These are phyloP conservation scores for Venturia carpophila DNA, from an alignment of 2,329 filamentous ascomycete genomes.

Conservation along the genomic window DNA sequence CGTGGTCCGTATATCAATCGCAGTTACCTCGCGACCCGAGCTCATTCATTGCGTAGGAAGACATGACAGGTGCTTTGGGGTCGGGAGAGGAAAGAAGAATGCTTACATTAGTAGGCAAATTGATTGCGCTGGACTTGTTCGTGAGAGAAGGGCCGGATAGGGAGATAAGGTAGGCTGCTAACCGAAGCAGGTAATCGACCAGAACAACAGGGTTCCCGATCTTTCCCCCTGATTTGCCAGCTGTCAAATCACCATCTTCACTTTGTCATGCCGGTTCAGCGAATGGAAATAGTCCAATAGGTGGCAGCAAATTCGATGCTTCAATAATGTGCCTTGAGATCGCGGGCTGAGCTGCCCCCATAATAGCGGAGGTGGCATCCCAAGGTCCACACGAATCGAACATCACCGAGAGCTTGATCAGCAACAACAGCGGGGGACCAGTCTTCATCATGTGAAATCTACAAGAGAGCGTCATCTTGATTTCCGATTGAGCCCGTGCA, in stretches of 20 bases:
- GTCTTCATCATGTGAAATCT: neutral
- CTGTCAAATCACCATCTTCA: neutral
- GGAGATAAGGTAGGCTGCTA: neutral
- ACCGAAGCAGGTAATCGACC: neutral
- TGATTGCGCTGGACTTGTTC: neutral
- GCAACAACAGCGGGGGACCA: neutral
- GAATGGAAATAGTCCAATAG: neutral
- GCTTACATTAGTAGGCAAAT: neutral
- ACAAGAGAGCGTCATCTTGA: neutral
- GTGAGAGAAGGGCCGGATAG: neutral
- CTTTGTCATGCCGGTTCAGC: neutral
- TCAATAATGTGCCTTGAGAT: too few relatives aligned
- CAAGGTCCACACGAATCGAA: neutral
- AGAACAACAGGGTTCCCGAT: neutral
- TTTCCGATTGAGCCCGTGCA: neutral
- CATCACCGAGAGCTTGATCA: neutral
- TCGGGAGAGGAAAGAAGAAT: too few relatives aligned
- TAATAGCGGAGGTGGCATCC: neutral
- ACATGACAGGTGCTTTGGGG: neutral
- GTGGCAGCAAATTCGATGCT: neutral
- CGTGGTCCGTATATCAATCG: neutral
- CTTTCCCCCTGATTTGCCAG: neutral
- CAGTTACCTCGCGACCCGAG: slow-evolving; percentile 21
- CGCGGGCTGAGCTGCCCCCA: neutral
- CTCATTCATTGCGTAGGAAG: slow-evolving; percentile 14